Conservation (phyloP, 2,329 filamentous ascomycete genomes). For the Myrmaecium sp. region DNA sequence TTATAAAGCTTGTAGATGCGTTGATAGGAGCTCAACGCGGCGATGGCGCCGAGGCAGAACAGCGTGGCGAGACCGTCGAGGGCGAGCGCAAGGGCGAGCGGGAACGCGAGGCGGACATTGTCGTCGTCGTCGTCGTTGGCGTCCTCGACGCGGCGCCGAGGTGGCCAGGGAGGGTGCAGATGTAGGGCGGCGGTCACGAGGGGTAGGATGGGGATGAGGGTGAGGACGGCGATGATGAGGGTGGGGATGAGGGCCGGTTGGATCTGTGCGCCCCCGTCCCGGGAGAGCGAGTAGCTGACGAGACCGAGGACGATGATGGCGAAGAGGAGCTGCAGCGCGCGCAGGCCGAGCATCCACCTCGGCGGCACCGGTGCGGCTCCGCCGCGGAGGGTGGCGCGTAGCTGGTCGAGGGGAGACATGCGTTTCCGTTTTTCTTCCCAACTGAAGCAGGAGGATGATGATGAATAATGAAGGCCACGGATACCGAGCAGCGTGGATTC, state of each 20-base stretch:
- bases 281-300: constrained; percentile 10
- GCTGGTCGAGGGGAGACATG: too few species aligned
- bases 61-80: constrained; percentile 8
- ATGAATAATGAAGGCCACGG: too few species aligned
- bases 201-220: constrained; percentile 9
- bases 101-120: neutral
- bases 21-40: constrained; percentile 9
- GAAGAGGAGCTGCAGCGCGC: constrained; percentile 13
- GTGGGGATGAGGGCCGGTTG: constrained; percentile 9
- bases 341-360: constrained; percentile 11
- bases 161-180: too few species aligned
- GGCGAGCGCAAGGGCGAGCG: constrained; percentile 4
- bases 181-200: constrained; percentile 8
- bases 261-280: constrained; percentile 6
- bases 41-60: constrained; percentile 10
- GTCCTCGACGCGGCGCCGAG: too few species aligned
- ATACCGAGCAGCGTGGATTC: too few species aligned
- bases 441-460: neutral
- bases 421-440: too few species aligned
- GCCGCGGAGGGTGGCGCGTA: too few species aligned
- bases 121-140: too few species aligned
- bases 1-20: constrained; percentile 5
- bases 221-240: constrained; percentile 8
- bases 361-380: constrained; percentile 7
- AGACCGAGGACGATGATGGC: constrained; percentile 12